Percentiles rank a stretch among this genome's conserved stretches.
Evolutionary conservation across 805 yeast genomes (phyloP).

Genomic region (Wickerhamomyces rabaulensis): DNA sequence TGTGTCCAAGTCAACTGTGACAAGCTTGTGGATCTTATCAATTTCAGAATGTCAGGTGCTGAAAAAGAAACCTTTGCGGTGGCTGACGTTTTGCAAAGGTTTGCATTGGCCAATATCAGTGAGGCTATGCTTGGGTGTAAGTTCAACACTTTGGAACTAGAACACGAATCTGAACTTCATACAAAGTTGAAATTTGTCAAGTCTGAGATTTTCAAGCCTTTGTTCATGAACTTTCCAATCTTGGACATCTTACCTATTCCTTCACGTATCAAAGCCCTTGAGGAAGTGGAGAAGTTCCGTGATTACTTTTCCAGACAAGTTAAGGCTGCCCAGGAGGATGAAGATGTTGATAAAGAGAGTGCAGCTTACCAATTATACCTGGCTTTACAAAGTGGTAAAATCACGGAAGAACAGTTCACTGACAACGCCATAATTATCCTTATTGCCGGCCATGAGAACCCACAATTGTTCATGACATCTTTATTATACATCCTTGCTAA

Average conservation of each 20-base stretch:
- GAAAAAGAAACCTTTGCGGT: constrained; percentile 17
- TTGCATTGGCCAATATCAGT: constrained; percentile 44
- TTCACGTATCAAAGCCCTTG: constrained; percentile 37
- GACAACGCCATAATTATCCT: constrained; percentile 52
- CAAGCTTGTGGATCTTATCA: constrained; percentile 26
- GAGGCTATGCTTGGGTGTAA: constrained; percentile 46
- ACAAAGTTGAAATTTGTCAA: constrained; percentile 38
- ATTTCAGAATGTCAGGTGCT: constrained; percentile 10
- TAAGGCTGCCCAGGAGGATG: constrained; percentile 22
- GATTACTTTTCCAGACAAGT: constrained; percentile 30
- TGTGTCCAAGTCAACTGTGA: constrained; percentile 36
- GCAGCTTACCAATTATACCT: constrained; percentile 38
- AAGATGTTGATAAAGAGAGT: constrained; percentile 24
- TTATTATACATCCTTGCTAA: constrained; percentile 43
- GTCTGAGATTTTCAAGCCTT: constrained; percentile 48
- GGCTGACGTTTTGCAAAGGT: constrained; percentile 40
- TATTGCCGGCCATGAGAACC: constrained; percentile 64
- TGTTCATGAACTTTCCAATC: constrained; percentile 50
- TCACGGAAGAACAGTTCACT: constrained; percentile 41
- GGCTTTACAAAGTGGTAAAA: constrained; percentile 31
- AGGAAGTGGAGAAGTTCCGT: constrained; percentile 38
- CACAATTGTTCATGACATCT: constrained; percentile 46
- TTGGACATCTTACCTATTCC: constrained; percentile 46
- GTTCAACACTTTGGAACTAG: constrained; percentile 32
- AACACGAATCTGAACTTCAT: constrained; percentile 30